phyloP scores from a whole-genome alignment of 192 early-diverging fungal species.

The Coemansia sp. region DNA sequence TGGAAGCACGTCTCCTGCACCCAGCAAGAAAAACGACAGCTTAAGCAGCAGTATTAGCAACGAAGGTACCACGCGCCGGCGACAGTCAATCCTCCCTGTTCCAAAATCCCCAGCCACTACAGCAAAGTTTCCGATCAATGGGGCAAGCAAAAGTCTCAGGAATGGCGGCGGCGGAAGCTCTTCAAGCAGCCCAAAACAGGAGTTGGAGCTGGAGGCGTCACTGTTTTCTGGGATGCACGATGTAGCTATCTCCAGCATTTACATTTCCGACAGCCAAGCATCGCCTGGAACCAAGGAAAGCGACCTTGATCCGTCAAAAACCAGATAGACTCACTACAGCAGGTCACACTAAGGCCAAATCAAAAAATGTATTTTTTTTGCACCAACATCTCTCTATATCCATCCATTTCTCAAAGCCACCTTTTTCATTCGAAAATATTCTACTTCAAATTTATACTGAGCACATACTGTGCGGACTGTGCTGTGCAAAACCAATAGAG shows the following conservation, averaged over 20 bases:
- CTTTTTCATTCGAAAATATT: too few relatives aligned
- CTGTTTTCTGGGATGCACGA: constrained; percentile 8
- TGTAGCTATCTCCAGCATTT: neutral
- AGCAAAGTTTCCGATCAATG: neutral
- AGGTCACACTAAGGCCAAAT: too few relatives aligned
- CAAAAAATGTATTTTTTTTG: too few relatives aligned
- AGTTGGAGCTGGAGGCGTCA: constrained; percentile 2
- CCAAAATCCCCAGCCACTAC: neutral
- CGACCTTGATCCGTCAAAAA: neutral
- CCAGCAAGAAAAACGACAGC: constrained; percentile 8
- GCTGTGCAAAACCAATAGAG: too few relatives aligned
- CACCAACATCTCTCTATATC: too few relatives aligned
- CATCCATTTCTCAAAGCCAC: too few relatives aligned
- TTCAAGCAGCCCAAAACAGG: neutral
- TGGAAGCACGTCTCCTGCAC: neutral
- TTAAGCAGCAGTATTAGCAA: constrained; percentile 10
- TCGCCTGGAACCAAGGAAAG: neutral
- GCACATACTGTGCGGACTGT: too few relatives aligned
- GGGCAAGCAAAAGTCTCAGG: neutral
- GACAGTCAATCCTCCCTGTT: constrained; percentile 13
- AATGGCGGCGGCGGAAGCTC: neutral
- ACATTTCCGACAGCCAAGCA: neutral
- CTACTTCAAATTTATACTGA: too few relatives aligned
- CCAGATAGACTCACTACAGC: neutral
- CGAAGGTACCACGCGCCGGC: constrained; percentile 19